Evolutionary conservation across 108 stramenopile species (phyloP).

Genomic region (Skeletonema tropicum): DNA sequence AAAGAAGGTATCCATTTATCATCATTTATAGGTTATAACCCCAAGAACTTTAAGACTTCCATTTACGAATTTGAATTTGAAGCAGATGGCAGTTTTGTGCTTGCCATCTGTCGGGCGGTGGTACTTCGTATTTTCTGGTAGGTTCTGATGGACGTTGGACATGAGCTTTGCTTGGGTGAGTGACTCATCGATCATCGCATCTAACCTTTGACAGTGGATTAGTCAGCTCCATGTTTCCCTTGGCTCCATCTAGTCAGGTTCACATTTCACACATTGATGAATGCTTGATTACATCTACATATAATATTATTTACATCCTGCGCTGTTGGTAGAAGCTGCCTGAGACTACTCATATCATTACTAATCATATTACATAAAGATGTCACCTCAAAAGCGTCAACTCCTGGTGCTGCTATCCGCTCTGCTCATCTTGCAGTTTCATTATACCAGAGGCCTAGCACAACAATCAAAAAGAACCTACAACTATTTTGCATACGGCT

Average conservation of each 20-base stretch:
- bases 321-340: too few species aligned
- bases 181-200: too few species aligned
- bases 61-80: neutral
- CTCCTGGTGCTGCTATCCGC: neutral
- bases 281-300: too few species aligned
- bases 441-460: neutral
- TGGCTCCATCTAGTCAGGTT: too few species aligned
- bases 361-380: neutral
- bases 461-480: constrained; percentile 29
- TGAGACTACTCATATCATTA: too few species aligned
- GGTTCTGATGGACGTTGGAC: too few species aligned
- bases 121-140: neutral
- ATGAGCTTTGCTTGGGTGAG: too few species aligned
- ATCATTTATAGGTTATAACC: neutral
- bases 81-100: neutral
- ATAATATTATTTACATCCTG: too few species aligned
- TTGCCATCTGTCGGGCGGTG: neutral
- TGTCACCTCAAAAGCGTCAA: neutral
- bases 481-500: constrained; percentile 82
- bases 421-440: neutral
- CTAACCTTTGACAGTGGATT: too few species aligned
- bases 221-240: too few species aligned
- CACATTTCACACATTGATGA: too few species aligned
- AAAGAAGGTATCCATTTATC: neutral
- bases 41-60: neutral